Conservation (phyloP, 768 basidiomycete genomes). For the Arthromyces matolae region DNA sequence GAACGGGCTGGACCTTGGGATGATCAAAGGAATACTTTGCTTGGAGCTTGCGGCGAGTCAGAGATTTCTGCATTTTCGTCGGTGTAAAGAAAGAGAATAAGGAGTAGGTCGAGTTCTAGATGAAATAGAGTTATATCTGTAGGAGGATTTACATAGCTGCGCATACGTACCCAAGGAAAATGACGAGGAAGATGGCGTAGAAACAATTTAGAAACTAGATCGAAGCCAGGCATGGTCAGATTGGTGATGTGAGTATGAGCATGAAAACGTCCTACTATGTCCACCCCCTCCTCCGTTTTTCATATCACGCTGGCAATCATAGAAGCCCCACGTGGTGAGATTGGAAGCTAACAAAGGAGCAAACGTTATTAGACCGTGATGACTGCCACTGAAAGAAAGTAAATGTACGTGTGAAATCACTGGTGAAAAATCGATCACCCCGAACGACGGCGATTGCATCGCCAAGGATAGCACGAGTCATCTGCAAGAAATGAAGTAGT, state of each 20-base stretch:
- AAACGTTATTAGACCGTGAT: not conserved
- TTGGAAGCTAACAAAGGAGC: constrained; percentile 31
- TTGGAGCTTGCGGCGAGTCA: no score
- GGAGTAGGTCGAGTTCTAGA: constrained; percentile 12
- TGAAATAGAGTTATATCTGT: not conserved
- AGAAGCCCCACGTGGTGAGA: constrained; percentile 49
- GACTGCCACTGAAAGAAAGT: not conserved
- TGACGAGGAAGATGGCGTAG: constrained; percentile 18
- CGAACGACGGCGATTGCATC: constrained; percentile 51
- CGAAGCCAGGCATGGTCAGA: no score
- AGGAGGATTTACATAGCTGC: not conserved
- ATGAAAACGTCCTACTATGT: constrained; percentile 3
- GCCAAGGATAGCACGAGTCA: constrained; percentile 45
- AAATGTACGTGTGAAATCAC: constrained; percentile 43
- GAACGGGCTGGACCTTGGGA: constrained; percentile 26
- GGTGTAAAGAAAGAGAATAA: constrained; percentile 43
- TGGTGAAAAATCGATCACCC: constrained; percentile 52
- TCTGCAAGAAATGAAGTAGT: constrained; percentile 20
- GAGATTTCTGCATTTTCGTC: constrained; percentile 24
- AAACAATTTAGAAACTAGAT: constrained; percentile 17
- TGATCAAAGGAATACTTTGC: constrained; percentile 42
- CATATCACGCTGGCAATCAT: constrained; percentile 40
- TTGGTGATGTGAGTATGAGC: not conserved
- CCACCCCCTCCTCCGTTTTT: constrained; percentile 25
- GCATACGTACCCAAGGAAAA: constrained; percentile 12